Evolutionary conservation across 257 asterid species (phyloP).

Genomic region (Linderniella brevidens): DNA sequence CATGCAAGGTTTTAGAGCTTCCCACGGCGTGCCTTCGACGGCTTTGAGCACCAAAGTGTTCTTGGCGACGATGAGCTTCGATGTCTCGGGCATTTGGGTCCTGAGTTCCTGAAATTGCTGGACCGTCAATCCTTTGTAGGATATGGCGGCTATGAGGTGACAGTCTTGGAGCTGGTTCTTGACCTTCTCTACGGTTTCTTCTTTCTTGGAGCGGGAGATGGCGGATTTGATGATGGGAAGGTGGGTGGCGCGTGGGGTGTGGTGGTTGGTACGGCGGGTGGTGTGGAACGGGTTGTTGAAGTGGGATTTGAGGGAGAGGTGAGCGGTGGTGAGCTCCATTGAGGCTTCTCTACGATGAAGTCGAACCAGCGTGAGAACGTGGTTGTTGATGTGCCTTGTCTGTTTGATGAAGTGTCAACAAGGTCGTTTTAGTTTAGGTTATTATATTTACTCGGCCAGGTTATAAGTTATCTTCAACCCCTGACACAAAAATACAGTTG

Average conservation of each 20-base stretch:
- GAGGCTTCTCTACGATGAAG: too few species aligned
- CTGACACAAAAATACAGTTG: too few species aligned
- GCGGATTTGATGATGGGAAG: conserved; percentile 44
- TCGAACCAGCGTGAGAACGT: too few species aligned
- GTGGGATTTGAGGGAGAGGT: conserved; percentile 51
- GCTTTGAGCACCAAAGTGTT: conserved; percentile 78
- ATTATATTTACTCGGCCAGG: too few species aligned
- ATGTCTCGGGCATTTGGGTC: conserved; percentile 52
- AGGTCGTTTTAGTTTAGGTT: too few species aligned
- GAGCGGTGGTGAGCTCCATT: conserved; percentile 9
- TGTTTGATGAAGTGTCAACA: too few species aligned
- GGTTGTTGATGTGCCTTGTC: too few species aligned
- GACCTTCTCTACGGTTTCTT: conserved; percentile 70
- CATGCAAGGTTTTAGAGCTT: conserved; percentile 77
- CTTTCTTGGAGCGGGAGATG: conserved; percentile 78
- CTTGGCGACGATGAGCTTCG: conserved; percentile 70
- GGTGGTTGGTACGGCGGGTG: conserved; percentile 17
- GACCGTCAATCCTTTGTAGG: conserved; percentile 78
- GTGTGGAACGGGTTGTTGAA: conserved; percentile 35
- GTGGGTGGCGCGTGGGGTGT: conserved; percentile 14
- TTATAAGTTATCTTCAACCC: too few species aligned
- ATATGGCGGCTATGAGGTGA: conserved; percentile 69
- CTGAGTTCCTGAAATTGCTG: conserved; percentile 63
- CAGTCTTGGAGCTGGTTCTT: conserved; percentile 57
- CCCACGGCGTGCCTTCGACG: conserved; percentile 77